Evolutionary conservation across 257 asterid genomes (phyloP), one percentile per base, ranked within the genome.

Genomic region (Craterostigma plantagineum): DNA sequence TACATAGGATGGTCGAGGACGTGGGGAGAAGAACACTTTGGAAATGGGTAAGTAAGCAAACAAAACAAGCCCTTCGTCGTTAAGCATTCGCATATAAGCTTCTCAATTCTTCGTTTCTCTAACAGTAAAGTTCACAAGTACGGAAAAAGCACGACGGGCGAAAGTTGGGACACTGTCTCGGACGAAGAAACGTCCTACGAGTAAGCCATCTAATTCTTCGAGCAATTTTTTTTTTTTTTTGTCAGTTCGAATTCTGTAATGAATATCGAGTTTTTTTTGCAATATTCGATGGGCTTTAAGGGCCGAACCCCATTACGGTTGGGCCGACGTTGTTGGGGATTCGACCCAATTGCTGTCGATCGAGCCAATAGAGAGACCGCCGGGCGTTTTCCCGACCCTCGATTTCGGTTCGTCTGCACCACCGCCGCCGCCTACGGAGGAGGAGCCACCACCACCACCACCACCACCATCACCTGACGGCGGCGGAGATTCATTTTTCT

Each of bases 311-410:
- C 99, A 84, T 64, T 83, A 90, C 44, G 99, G 99, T 67, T 90
- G 99, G 99, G 91, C 99, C 0, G 96, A 90, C 48, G 99, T 90
- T 16, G 99, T 90, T 43, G 99, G 99, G n/a, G 87, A 90, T 66
- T 90, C 96, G 14, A 63, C 59, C 18, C 99, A 90, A 47, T 51
- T 90, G 64, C 68, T 90, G 23, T 90, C 96, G 18, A 84, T 90
- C 45, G 35, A 77, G 59, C 94, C 94, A 14, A 71, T 45, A 35
- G 99, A 90, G 49, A 85, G 91, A 38, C 99, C 99, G 1, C 92
- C 81, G 0, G 99, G 99, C 7, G 84, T 80, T 14, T 90, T 60
- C 53, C 99, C 92, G 11, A 67, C 34, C 53, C 68, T 90, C 34
- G 98, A 83, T 63, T 83, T 79, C 48, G 70, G 97, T 16, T 65